Conservation (phyloP, 2,329 filamentous ascomycete genomes). For the Colletotrichum eleusines region DNA sequence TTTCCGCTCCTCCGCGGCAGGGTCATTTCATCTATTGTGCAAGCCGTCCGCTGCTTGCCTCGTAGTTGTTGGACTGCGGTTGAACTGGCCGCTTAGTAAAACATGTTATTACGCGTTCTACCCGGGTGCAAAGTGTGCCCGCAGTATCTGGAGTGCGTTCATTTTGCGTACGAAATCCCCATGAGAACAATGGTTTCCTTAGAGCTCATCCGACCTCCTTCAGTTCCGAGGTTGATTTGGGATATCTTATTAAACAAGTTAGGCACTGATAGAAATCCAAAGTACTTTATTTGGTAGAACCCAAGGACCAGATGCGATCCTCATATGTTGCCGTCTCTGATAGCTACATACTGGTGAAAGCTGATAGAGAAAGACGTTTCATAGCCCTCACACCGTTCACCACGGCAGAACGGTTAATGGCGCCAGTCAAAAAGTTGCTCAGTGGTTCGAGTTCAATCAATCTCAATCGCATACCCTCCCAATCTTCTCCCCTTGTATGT, state of each 20-base stretch:
- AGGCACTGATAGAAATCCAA: not conserved
- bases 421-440: conserved; percentile 59
- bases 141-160: not conserved
- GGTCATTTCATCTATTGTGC: no score
- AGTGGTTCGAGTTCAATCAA: conserved; percentile 60
- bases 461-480: conserved; percentile 50
- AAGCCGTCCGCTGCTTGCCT: not conserved
- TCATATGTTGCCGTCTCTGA: not conserved
- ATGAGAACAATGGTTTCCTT: not conserved
- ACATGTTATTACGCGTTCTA: not conserved
- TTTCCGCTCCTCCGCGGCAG: no score
- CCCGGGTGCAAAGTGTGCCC: not conserved
- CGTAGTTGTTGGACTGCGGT: rapidly evolving
- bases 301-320: not conserved
- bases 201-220: no score
- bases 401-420: conserved; percentile 58
- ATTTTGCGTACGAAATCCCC: no score
- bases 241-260: not conserved
- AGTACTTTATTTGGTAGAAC: no score
- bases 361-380: not conserved
- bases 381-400: conserved; percentile 59
- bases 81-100: not conserved
- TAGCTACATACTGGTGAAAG: not conserved
- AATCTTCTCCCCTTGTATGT: not conserved
- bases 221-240: no score